Evolutionary conservation across 2,329 filamentous ascomycete species (phyloP), one percentile per base, ranked within the genome.

Genomic region (Aspergillus fumigatiaffinis): DNA sequence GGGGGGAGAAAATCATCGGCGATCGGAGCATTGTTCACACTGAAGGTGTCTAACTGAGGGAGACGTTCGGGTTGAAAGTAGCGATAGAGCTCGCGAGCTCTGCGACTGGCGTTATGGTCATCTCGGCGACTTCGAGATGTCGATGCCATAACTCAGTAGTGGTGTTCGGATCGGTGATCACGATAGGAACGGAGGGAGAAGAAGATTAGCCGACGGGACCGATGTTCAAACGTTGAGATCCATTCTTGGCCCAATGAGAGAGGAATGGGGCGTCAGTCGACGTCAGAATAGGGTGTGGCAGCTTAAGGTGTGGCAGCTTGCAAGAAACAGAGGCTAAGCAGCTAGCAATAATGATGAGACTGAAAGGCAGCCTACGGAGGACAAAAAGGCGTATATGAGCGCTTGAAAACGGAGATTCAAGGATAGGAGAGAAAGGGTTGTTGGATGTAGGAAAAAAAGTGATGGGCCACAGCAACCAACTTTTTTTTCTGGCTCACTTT

Each of bases 81-180:
- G 53, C 74, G 72, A 59, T 76, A 76, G 29, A 76, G 66, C 56
- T 76, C 74, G 38, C 74, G 70, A 35, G 64, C 69, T 55, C 72
- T 62, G 50, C 72, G 73, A 55, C 72, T 69, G 23, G 66, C 65
- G 41, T 55, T 64, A 49, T 71, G 69, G 26, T 67, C 60, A 32
- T 56, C 53, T 17, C 32, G 14, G 32, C 44, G 44, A 26, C 20
- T 7, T 23, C 20, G 12, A 12, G 20, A 46, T 23, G 42, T 20
- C 10, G n/a, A 23, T 21, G 25, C 44, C 44, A 47, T 47, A 23
- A 23, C 44, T 25, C 44, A 47, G 21, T 12, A 12, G 10, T 44
- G 12, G 12, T 47, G 10, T 38, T 17, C 7, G 9, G 44, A 26
- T 47, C 21, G 44, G 21, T 12, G 21, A 46, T 46, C 42, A 9